Conservation (phyloP, 768 basidiomycete genomes). For the Trametes cinnabarina region DNA sequence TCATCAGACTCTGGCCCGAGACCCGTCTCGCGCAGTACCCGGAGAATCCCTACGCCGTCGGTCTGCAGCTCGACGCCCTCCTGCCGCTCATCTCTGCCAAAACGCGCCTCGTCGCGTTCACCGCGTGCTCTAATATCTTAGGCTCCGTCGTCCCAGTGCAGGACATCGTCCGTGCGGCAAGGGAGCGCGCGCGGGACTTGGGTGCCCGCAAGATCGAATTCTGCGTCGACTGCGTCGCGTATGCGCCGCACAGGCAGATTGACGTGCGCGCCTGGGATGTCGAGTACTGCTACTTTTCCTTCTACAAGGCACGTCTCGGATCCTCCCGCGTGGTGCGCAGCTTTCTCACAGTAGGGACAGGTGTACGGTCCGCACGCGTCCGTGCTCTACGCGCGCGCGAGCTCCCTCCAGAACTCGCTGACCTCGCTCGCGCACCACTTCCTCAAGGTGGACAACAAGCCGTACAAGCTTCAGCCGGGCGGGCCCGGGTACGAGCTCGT, state of each 20-base stretch:
- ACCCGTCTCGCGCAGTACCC: constrained; percentile 35
- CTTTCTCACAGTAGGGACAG: constrained; percentile 33
- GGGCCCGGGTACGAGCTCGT: constrained; percentile 74
- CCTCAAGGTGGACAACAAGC: constrained; percentile 42
- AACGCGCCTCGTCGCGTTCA: constrained; percentile 72
- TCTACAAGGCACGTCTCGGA: constrained; percentile 62
- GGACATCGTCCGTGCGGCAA: constrained; percentile 49
- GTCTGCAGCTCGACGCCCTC: constrained; percentile 52
- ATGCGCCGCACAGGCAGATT: constrained; percentile 68
- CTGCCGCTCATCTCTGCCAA: constrained; percentile 59
- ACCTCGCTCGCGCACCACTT: constrained; percentile 70
- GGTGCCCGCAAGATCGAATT: constrained; percentile 64
- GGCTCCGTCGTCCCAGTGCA: constrained; percentile 65
- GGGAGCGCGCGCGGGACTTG: constrained; percentile 48
- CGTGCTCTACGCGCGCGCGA: constrained; percentile 55
- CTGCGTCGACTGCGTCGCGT: constrained; percentile 75
- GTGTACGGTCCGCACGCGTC: constrained; percentile 75
- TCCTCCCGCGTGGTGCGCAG: neutral
- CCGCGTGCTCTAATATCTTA: constrained; percentile 74
- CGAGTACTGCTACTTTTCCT: constrained; percentile 68
- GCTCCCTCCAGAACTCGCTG: constrained; percentile 50
- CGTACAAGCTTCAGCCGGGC: constrained; percentile 70
- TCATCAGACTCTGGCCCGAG: constrained; percentile 59
- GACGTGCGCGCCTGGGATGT: constrained; percentile 78
- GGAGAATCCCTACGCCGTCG: constrained; percentile 66